Conservation (phyloP, 129 eudicot species). For the Mikania micrantha region DNA sequence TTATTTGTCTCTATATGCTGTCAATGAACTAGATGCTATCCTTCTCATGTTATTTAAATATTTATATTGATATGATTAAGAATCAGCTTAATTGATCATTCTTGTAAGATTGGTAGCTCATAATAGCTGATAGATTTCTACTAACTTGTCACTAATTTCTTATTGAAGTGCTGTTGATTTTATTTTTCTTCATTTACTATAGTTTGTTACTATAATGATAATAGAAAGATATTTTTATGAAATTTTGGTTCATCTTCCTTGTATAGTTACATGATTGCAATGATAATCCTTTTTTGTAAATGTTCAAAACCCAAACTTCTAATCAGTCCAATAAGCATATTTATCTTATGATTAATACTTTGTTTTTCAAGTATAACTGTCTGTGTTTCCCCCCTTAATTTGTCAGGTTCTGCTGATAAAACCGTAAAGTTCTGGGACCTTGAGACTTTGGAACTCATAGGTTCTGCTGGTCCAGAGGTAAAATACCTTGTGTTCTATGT, state of each 20-base stretch:
- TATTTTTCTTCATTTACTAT: not conserved
- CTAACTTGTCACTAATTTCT: not conserved
- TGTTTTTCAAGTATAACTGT: not conserved
- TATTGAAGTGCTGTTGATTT: not conserved
- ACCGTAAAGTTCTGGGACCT: slow-evolving; percentile 99
- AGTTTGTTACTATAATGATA: not conserved
- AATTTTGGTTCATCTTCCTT: not conserved
- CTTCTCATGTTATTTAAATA: not conserved
- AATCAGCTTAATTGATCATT: not conserved
- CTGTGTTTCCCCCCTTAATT: not conserved
- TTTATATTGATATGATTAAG: too few species aligned
- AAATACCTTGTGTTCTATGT: slow-evolving; percentile 1
- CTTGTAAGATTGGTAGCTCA: not conserved
- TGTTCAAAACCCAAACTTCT: not conserved
- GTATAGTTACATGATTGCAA: not conserved
- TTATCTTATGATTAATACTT: not conserved
- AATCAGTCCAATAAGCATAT: not conserved
- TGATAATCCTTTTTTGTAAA: not conserved
- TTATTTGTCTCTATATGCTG: not conserved
- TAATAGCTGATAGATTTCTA: not conserved
- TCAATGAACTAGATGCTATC: not conserved
- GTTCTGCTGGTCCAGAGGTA: slow-evolving; percentile 98
- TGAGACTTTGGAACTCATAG: slow-evolving; percentile 96
- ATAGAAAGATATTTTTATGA: not conserved
- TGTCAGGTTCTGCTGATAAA: slow-evolving; percentile 86